phyloP scores from a whole-genome alignment of 2,329 filamentous ascomycete species.

The Akanthomyces muscarius region DNA sequence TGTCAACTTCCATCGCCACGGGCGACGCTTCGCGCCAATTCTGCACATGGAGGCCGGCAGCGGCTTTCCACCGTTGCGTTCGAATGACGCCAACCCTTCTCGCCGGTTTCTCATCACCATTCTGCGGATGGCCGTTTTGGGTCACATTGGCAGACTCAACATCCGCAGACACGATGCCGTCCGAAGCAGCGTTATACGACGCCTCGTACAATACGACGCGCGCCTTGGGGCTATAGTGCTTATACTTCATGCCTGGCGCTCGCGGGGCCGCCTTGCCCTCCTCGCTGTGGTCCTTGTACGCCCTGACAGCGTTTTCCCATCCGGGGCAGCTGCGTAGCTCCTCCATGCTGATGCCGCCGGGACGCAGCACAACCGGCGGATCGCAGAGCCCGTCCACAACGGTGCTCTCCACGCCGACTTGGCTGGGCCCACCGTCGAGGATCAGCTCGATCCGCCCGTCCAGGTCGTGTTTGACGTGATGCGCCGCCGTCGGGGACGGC shows the following conservation, averaged over 20 bases:
- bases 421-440: constrained; percentile 80
- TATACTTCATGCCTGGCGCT: constrained; percentile 98
- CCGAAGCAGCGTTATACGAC: constrained; percentile 31
- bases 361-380: constrained; percentile 78
- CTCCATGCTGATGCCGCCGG: constrained; percentile 82
- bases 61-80: constrained; percentile 49
- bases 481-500: constrained; percentile 84
- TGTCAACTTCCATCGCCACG: constrained; percentile 24
- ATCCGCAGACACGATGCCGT: constrained; percentile 36
- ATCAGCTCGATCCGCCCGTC: constrained; percentile 79
- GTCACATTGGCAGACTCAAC: constrained; percentile 28
- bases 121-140: constrained; percentile 18
- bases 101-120: constrained; percentile 8
- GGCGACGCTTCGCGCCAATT: constrained; percentile 26
- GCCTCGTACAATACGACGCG: constrained; percentile 78
- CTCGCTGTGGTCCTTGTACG: constrained; percentile 73
- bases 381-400: constrained; percentile 85
- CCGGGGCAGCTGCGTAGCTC: constrained; percentile 69
- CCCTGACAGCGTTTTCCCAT: constrained; percentile 75
- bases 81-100: constrained; percentile 50
- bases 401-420: constrained; percentile 91
- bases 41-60: constrained; percentile 35
- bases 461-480: constrained; percentile 84
- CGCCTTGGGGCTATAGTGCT: constrained; percentile 92
- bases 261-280: constrained; percentile 63